Evolutionary conservation across 1,139 yeast species (phyloP).

Genomic region (Kodamaea plutei): DNA sequence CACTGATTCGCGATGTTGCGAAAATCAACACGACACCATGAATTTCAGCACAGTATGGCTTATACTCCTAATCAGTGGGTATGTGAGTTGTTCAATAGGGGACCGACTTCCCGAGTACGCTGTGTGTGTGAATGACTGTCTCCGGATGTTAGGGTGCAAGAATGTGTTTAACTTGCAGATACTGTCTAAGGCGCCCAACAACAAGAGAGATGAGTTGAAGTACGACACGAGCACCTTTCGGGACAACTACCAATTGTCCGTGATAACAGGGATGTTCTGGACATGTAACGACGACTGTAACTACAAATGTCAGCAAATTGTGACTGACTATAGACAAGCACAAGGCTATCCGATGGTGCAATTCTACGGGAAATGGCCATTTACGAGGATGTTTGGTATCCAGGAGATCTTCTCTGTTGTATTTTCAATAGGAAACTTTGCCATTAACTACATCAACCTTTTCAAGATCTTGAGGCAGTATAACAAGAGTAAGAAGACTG

Average conservation of each 20-base stretch:
- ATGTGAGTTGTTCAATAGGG: no score
- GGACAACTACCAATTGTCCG: conserved; percentile 9
- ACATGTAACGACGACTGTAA: conserved; percentile 37
- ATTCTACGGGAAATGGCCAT: conserved; percentile 48
- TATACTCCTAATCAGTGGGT: no score
- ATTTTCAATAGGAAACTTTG: conserved; percentile 38
- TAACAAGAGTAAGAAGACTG: conserved; percentile 16
- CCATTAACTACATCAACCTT: conserved; percentile 31
- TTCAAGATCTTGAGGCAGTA: conserved; percentile 25
- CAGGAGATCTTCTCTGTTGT: conserved; percentile 37
- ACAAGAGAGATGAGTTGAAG: not conserved
- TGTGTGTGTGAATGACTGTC: conserved; percentile 14
- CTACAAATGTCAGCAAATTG: conserved; percentile 39
- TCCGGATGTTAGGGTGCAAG: conserved; percentile 9
- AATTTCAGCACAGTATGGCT: no score
- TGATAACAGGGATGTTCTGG: conserved; percentile 22
- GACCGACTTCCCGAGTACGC: conserved; percentile 17
- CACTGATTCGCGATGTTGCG: no score
- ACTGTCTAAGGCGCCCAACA: conserved; percentile 1
- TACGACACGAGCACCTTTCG: conserved; percentile 2
- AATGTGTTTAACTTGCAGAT: conserved; percentile 12
- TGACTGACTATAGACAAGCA: conserved; percentile 23
- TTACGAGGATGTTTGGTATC: conserved; percentile 32
- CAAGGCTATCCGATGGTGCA: conserved; percentile 30
- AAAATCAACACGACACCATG: no score